phyloP scores from a whole-genome alignment of 139 green algal genomes.

The Raphidocelis subcapitata region DNA sequence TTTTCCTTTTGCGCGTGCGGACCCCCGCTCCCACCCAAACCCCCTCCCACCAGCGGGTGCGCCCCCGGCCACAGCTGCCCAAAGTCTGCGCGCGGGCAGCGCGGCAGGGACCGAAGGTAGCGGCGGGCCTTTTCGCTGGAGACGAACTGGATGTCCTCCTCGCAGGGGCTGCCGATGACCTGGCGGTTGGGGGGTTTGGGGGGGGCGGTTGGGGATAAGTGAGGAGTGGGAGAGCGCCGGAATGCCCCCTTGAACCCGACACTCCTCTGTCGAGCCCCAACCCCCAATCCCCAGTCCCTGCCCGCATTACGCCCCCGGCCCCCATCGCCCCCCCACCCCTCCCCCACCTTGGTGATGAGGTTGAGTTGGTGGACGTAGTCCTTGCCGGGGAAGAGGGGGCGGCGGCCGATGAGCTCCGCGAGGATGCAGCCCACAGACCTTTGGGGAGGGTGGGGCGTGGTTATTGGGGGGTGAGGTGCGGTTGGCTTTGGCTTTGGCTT shows the following conservation, averaged over 20 bases:
- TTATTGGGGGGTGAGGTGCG: no score
- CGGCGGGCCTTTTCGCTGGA: constrained; percentile 75
- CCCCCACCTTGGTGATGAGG: constrained; percentile 27
- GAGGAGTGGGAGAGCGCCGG: no score
- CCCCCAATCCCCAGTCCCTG: no score
- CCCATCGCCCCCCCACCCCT: not conserved
- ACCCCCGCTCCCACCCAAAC: no score
- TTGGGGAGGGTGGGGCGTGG: no score
- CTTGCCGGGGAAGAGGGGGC: constrained; percentile 73
- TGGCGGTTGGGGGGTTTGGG: constrained; percentile 28
- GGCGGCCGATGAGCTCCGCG: constrained; percentile 86
- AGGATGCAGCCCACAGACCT: constrained; percentile 98
- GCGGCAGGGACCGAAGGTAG: constrained; percentile 70
- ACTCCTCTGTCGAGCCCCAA: no score
- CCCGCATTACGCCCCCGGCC: not conserved
- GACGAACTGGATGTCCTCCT: constrained; percentile 87
- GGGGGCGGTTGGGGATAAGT: no score
- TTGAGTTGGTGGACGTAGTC: constrained; percentile 89
- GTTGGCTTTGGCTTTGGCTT: no score
- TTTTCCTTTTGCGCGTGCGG: no score
- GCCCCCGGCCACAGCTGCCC: constrained; percentile 41
- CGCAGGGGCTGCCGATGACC: constrained; percentile 75
- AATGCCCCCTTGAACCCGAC: no score
- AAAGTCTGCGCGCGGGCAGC: constrained; percentile 34
- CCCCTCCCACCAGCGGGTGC: constrained; percentile 8